phyloP scores from a whole-genome alignment of 345 rosid species.

The Mallotus nudiflorus region DNA sequence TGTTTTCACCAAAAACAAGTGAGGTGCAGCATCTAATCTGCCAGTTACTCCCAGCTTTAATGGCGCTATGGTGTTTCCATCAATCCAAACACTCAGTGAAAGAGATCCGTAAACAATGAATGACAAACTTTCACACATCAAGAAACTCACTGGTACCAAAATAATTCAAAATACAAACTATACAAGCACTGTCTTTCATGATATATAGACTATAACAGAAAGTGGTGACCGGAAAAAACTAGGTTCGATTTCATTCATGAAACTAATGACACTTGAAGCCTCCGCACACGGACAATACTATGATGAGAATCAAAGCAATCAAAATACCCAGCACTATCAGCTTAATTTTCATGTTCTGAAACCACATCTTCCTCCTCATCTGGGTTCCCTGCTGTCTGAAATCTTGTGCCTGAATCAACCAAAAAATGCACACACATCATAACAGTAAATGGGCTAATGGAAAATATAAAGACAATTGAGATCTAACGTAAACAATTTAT shows the following conservation, averaged over 20 bases:
- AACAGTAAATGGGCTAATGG: background rate
- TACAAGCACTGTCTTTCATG: conserved; percentile 32
- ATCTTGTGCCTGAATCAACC: conserved; percentile 58
- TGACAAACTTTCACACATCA: conserved; percentile 22
- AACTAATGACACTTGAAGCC: conserved; percentile 40
- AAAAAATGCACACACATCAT: background rate
- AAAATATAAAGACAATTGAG: too few relatives aligned
- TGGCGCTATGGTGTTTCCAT: background rate
- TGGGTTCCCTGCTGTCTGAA: conserved; percentile 67
- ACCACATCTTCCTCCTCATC: conserved; percentile 80
- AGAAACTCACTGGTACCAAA: conserved; percentile 18
- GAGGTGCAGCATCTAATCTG: background rate
- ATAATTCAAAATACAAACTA: conserved; percentile 32
- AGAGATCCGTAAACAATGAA: conserved; percentile 16
- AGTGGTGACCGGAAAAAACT: conserved; percentile 4
- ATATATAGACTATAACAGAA: conserved; percentile 21
- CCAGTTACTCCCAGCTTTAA: background rate
- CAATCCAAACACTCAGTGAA: background rate
- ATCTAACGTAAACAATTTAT: too few relatives aligned
- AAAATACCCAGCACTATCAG: conserved; percentile 58
- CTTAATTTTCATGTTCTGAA: conserved; percentile 72
- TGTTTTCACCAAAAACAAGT: too few relatives aligned
- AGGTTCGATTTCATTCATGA: background rate
- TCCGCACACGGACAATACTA: conserved; percentile 46
- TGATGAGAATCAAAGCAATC: conserved; percentile 58